Evolutionary conservation across 1,284 basidiomycete genomes (phyloP).

Genomic region (Mrakiaceae sp.): DNA sequence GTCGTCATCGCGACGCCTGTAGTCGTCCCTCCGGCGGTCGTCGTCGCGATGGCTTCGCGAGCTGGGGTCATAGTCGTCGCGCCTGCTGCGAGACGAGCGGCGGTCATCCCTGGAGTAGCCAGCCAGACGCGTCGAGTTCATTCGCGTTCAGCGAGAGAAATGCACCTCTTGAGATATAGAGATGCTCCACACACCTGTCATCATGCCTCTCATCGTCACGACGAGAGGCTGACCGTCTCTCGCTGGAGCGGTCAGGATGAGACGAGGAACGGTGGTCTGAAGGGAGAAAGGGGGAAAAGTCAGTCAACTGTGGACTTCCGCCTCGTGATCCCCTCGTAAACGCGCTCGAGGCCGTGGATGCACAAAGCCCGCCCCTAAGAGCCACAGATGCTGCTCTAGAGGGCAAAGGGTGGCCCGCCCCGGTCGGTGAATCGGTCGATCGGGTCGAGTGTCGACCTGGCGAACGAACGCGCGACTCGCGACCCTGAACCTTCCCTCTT

Average conservation of each 20-base stretch:
- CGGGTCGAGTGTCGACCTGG: too few species aligned
- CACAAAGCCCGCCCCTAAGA: too few species aligned
- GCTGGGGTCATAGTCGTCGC: constrained; percentile 8
- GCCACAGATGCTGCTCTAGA: too few species aligned
- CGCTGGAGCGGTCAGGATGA: constrained; percentile 2
- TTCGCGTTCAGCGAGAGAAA: background rate
- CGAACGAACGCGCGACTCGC: too few species aligned
- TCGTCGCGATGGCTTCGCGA: background rate
- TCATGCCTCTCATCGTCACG: background rate
- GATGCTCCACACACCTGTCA: background rate
- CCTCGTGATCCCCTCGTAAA: too few species aligned
- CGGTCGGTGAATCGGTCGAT: too few species aligned
- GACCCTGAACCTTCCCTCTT: too few species aligned
- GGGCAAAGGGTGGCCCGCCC: too few species aligned
- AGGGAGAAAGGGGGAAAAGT: background rate
- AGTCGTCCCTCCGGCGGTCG: background rate
- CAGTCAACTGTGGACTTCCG: too few species aligned
- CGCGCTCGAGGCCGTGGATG: too few species aligned
- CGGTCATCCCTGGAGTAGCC: background rate
- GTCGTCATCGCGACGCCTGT: constrained; percentile 2
- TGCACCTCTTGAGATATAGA: background rate
- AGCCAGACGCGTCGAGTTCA: background rate
- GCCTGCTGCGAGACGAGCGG: background rate
- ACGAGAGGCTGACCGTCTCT: background rate
- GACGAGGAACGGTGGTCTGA: constrained; percentile 4